phyloP scores from a whole-genome alignment of 1,284 basidiomycete species.

The Cryptococcus neoformans region DNA sequence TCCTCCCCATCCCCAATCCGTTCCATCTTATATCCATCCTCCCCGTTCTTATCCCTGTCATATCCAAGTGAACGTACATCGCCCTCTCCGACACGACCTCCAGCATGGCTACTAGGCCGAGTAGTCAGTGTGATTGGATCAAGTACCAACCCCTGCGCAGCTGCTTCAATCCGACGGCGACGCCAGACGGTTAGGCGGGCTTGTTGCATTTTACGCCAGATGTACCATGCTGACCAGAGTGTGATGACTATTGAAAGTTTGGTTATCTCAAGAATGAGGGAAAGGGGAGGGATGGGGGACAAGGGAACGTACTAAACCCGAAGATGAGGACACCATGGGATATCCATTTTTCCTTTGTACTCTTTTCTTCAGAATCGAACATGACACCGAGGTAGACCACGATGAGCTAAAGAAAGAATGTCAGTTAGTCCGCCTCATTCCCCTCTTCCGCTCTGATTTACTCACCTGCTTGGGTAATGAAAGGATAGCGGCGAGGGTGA shows the following conservation, averaged over 20 bases:
- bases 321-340: constrained; percentile 61
- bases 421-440: background rate
- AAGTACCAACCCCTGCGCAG: constrained; percentile 19
- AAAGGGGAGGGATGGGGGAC: background rate
- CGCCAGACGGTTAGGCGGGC: constrained; percentile 72
- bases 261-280: constrained; percentile 3
- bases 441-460: background rate
- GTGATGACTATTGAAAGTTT: constrained; percentile 58
- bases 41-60: too few relatives aligned
- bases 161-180: constrained; percentile 18
- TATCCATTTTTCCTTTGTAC: constrained; percentile 57
- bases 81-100: background rate
- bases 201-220: constrained; percentile 69
- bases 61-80: too few relatives aligned
- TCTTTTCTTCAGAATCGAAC: constrained; percentile 46
- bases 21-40: background rate
- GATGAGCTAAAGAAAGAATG: constrained; percentile 55
- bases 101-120: background rate
- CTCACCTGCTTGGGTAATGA: constrained; percentile 64
- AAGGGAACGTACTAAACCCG: constrained; percentile 51
- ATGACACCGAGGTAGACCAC: constrained; percentile 72
- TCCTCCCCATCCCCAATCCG: constrained; percentile 11
- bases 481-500: constrained; percentile 63
- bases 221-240: constrained; percentile 75
- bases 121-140: constrained; percentile 6